Evolutionary conservation across 306 rosid species (phyloP).

Genomic region (Boehmeria nivea): DNA sequence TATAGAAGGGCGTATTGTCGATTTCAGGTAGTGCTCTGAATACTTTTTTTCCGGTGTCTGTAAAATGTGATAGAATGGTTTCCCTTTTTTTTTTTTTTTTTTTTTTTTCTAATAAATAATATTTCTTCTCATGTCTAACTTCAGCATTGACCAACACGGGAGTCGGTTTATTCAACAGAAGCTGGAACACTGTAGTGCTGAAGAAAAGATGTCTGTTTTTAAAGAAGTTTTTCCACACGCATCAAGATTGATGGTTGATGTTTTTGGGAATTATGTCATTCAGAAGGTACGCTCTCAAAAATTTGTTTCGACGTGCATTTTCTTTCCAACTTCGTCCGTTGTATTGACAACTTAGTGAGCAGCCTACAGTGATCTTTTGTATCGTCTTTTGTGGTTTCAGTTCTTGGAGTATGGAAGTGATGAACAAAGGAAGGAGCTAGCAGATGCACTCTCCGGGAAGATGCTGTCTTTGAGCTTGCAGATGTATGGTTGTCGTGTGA

Average conservation of each 20-base stretch:
- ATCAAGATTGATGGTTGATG: constrained; percentile 53
- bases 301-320: background rate
- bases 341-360: no score
- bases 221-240: constrained; percentile 56
- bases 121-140: constrained; percentile 8
- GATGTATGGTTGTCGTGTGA: constrained; percentile 78
- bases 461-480: constrained; percentile 60
- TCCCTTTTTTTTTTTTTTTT: background rate
- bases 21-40: constrained; percentile 42
- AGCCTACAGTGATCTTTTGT: background rate
- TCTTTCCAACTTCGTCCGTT: background rate
- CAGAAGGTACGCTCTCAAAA: constrained; percentile 48
- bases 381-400: constrained; percentile 20
- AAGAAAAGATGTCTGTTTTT: constrained; percentile 54
- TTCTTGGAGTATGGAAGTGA: constrained; percentile 53
- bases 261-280: constrained; percentile 66
- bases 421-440: constrained; percentile 56
- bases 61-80: constrained; percentile 10
- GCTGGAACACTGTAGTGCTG: constrained; percentile 51
- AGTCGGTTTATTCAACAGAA: constrained; percentile 77
- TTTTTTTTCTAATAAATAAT: no score
- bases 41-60: constrained; percentile 9
- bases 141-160: constrained; percentile 71
- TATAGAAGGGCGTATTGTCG: constrained; percentile 52
- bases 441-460: constrained; percentile 47